A percentile compares a stretch with the other conserved stretches of the same genome.
Conservation (phyloP, 345 rosid species). For the Rhodamnia argentea region DNA sequence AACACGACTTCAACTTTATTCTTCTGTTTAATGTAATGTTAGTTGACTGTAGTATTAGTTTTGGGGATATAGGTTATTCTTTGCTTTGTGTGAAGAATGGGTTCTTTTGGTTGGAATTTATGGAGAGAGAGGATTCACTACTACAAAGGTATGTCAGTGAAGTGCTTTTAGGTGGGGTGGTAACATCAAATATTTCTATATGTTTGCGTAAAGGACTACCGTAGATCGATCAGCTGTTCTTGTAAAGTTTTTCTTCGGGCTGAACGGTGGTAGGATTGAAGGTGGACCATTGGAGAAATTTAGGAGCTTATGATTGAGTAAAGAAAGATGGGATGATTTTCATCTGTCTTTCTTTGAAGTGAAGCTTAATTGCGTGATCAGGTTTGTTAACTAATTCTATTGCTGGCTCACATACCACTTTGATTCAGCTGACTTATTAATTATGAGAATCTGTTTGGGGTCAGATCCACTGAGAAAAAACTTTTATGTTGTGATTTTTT, state of each 20-base stretch:
- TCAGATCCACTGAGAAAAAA: neutral
- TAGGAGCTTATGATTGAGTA: neutral
- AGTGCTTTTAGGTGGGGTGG: neutral
- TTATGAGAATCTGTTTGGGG: neutral
- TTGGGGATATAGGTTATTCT: neutral
- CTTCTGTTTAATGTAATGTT: neutral
- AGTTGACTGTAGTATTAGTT: neutral
- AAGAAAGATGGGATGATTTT: neutral
- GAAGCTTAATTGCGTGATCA: neutral
- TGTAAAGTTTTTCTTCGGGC: neutral
- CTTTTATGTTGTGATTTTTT: neutral
- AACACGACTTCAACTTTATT: neutral
- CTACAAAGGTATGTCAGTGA: neutral
- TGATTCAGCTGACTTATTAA: neutral
- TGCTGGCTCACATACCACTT: neutral
- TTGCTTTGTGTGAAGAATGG: neutral
- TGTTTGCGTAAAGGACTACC: neutral
- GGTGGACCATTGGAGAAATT: neutral
- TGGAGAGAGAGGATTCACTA: neutral
- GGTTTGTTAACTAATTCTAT: neutral
- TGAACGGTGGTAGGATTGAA: neutral
- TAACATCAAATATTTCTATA: neutral
- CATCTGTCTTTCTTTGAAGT: neutral
- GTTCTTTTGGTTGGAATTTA: neutral
- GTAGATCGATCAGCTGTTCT: neutral